Evolutionary conservation across 192 early-diverging fungal species (phyloP).

Genomic region (Backusella macrospora): DNA sequence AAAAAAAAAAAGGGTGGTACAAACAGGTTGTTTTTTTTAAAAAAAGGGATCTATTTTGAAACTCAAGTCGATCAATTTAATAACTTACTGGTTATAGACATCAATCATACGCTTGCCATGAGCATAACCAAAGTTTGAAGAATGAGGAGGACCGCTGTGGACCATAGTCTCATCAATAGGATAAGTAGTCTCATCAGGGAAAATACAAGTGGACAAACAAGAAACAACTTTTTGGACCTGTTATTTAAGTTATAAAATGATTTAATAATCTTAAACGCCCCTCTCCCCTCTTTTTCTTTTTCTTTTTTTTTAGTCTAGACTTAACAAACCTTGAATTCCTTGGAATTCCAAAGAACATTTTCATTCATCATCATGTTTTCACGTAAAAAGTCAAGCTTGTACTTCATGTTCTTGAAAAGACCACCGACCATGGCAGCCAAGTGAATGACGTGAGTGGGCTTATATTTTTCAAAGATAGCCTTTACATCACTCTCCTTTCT

Average conservation of each 20-base stretch:
- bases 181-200: conserved; percentile 82
- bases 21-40: neutral
- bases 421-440: conserved; percentile 75
- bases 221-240: conserved; percentile 84
- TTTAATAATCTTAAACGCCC: neutral
- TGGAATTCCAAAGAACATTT: conserved; percentile 66
- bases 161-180: conserved; percentile 88
- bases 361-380: conserved; percentile 84
- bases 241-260: neutral
- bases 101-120: conserved; percentile 85
- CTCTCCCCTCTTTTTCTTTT: neutral
- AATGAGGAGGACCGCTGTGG: conserved; percentile 79
- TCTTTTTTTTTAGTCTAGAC: neutral
- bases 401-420: conserved; percentile 81
- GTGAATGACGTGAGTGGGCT: conserved; percentile 82
- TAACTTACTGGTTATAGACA: conserved; percentile 73
- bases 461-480: conserved; percentile 73
- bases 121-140: conserved; percentile 83
- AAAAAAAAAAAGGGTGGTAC: conserved; percentile 12
- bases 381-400: conserved; percentile 75
- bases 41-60: conserved; percentile 20
- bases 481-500: conserved; percentile 64
- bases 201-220: conserved; percentile 84
- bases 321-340: conserved; percentile 57
- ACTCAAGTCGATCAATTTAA: neutral